These are phyloP conservation scores for Odontarrhena argentea DNA, from an alignment of 345 rosid genomes.

Conservation along the genomic window DNA sequence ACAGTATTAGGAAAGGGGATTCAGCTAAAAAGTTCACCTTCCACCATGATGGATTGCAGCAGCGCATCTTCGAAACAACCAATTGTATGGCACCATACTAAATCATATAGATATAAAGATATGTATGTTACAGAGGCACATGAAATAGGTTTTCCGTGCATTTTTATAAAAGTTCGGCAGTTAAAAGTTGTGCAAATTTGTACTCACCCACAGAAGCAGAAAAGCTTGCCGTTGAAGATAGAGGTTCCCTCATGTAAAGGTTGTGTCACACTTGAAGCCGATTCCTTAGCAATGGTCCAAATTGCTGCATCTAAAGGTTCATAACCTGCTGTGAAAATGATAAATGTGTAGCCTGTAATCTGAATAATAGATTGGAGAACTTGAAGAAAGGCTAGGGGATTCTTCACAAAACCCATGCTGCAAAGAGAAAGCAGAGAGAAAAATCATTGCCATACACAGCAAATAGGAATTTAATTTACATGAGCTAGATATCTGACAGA, in stretches of 20 bases:
- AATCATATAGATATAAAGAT: conserved; percentile 24
- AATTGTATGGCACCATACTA: conserved; percentile 70
- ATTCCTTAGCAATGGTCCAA: conserved; percentile 38
- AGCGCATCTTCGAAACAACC: conserved; percentile 68
- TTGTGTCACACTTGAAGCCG: conserved; percentile 26
- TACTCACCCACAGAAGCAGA: conserved; percentile 66
- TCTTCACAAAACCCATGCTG: conserved; percentile 69
- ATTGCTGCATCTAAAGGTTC: conserved; percentile 60
- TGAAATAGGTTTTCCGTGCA: background rate
- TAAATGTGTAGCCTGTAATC: conserved; percentile 53
- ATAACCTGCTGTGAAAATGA: conserved; percentile 58
- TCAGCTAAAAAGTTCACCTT: conserved; percentile 51
- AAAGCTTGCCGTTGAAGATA: conserved; percentile 53
- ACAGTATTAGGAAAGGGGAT: conserved; percentile 22
- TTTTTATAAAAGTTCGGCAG: no score
- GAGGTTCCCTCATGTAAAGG: conserved; percentile 43
- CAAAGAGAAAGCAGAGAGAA: conserved; percentile 27
- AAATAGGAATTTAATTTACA: background rate
- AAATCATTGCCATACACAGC: background rate
- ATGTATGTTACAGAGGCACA: background rate
- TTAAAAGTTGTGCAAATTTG: background rate
- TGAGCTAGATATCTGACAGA: conserved; percentile 1
- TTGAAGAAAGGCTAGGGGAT: conserved; percentile 57
- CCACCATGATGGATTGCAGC: conserved; percentile 95
- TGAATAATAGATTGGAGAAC: conserved; percentile 53